These are phyloP conservation scores for Rubroboletus pulcherrimus DNA, from an alignment of 768 basidiomycete species.

Conservation along the genomic window DNA sequence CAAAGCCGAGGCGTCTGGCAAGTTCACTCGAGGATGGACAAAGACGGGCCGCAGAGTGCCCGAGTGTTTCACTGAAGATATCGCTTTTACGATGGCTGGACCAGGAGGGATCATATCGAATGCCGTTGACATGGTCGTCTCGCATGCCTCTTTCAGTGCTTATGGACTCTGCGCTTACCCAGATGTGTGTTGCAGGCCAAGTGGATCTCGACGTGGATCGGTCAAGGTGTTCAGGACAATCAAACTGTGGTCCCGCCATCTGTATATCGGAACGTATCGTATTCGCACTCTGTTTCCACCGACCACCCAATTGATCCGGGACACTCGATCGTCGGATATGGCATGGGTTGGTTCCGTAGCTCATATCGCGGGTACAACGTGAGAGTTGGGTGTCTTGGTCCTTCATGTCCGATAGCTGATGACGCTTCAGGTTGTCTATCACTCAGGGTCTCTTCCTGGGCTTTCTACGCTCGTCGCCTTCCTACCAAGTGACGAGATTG, in stretches of 20 bases:
- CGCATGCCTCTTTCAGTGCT: neutral
- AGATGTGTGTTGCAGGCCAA: conserved; percentile 28
- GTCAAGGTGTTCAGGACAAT: conserved; percentile 31
- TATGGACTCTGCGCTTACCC: neutral
- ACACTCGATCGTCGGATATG: conserved; percentile 36
- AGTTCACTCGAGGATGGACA: conserved; percentile 34
- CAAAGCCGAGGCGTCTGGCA: conserved; percentile 32
- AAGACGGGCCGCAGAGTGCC: conserved; percentile 33
- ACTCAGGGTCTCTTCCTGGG: conserved; percentile 35
- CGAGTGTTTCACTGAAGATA: conserved; percentile 28
- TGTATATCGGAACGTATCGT: conserved; percentile 30
- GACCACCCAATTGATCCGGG: conserved; percentile 9
- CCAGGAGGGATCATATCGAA: conserved; percentile 44
- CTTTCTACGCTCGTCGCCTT: conserved; percentile 30
- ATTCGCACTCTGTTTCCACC: conserved; percentile 27
- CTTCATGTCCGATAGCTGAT: neutral
- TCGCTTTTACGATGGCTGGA: conserved; percentile 30
- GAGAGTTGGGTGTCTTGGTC: neutral
- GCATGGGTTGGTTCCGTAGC: conserved; percentile 39
- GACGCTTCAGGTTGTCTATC: conserved; percentile 31
- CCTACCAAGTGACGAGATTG: conserved; percentile 35
- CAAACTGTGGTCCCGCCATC: conserved; percentile 31
- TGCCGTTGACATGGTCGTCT: conserved; percentile 35
- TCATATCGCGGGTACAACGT: conserved; percentile 43
- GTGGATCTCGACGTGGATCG: conserved; percentile 38